Conservation (phyloP, 345 rosid species). For the Luvunga scandens region DNA sequence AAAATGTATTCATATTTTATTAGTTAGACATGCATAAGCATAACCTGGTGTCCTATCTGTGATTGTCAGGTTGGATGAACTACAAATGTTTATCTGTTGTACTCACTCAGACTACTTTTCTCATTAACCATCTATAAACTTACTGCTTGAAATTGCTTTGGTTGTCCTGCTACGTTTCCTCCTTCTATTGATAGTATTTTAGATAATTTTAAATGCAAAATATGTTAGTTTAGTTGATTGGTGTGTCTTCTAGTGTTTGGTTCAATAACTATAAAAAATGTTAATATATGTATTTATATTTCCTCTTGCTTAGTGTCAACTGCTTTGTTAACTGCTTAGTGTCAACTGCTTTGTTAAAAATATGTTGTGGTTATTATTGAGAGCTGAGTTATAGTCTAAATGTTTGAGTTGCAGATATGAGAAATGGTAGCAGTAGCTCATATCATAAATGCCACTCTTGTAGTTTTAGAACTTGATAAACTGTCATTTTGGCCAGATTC, state of each 20-base stretch:
- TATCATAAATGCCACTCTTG: constrained; percentile 86
- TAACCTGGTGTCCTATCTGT: neutral
- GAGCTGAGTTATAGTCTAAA: neutral
- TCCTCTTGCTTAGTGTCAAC: too few relatives aligned
- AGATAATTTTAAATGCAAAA: neutral
- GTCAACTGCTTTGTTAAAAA: neutral
- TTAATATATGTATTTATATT: neutral
- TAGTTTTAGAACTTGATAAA: constrained; percentile 81
- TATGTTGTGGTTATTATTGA: neutral
- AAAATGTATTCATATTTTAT: neutral
- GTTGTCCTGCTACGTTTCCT: neutral
- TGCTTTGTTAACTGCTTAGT: too few relatives aligned
- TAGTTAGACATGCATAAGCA: neutral
- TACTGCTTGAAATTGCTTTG: neutral
- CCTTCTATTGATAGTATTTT: neutral
- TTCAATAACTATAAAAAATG: neutral
- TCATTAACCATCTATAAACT: neutral
- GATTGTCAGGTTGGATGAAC: neutral
- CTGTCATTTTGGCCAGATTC: constrained; percentile 90
- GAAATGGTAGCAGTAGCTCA: constrained; percentile 96
- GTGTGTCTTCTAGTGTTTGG: neutral
- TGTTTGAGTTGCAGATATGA: constrained; percentile 62
- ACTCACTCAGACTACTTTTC: neutral
- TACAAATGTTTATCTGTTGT: neutral
- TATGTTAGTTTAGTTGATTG: neutral